Evolutionary conservation across 495 filamentous ascomycete species (phyloP), one percentile per base, ranked within the genome.

Genomic region (Rhypophila decipiens): DNA sequence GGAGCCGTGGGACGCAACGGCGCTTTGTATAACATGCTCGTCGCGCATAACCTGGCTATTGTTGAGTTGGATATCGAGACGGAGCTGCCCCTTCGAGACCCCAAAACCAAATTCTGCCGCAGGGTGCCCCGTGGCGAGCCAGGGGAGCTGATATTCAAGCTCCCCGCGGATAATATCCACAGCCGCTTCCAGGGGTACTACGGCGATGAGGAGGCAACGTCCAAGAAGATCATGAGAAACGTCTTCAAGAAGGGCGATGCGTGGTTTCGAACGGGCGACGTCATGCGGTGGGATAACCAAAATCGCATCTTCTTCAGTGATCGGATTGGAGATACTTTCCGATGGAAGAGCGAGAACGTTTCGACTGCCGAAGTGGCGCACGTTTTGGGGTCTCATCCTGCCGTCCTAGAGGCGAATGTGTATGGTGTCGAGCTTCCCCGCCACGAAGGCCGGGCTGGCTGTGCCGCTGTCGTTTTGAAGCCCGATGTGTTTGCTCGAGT

Each of bases 311-410:
- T 76, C 65, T 97, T 97, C 65, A 77, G 79, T 36, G 93, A 98
- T 62, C 85, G 90, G 10, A 84, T 97, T 31, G 91, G 91, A 42
- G 91, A 97, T 57, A 96, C 91, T 0, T 97, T 88, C 70, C 80
- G 91, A 15, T 97, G 91, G 91, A 96, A 95, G 72, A 82, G 80
- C 37, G 91, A 97, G 67, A 97, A 96, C 46, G 87, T 96, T 2
- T 85, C 82, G 8, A 93, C 90, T 0, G 82, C 84, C 18, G 91
- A 95, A 52, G 90, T 94, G 5, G 77, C 79, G 19, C 82, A 88
- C 42, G 81, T 82, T 0, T 57, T 96, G 0, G 85, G 87, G 2
- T 57, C 66, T 1, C 85, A 90, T 51, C 71, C 84, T 0, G 72
- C 71, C 0, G 72, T 96, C 12, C 59, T 75, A 20, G 90, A 96